Conservation (phyloP, 2,329 filamentous ascomycete genomes). For the Diplodia mutila region DNA sequence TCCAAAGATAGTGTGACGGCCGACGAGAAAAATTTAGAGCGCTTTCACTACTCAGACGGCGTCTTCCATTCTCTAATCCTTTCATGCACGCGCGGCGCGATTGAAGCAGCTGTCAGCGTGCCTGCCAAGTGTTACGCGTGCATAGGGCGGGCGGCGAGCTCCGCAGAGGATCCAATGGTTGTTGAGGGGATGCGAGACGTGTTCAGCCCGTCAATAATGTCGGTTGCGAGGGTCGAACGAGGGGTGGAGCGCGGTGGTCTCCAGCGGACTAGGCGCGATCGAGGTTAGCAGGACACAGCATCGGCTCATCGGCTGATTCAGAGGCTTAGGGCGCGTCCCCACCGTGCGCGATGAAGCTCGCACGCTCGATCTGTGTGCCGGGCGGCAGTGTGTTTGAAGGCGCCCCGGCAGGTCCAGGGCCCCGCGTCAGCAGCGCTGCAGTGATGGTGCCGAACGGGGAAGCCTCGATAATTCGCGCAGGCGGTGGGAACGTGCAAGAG, state of each 20-base stretch:
- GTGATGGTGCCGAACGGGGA: too few species aligned
- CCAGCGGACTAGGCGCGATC: slow-evolving; percentile 14
- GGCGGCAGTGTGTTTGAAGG: slow-evolving; percentile 12
- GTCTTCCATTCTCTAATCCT: not conserved
- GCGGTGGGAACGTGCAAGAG: not conserved
- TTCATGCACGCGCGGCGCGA: too few species aligned
- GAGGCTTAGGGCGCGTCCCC: not conserved
- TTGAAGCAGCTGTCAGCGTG: not conserved
- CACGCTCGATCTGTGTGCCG: not conserved
- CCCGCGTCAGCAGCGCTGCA: not conserved
- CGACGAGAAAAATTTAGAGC: slow-evolving; percentile 1
- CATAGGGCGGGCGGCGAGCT: not conserved
- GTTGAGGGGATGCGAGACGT: slow-evolving; percentile 1
- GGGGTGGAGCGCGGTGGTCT: slow-evolving; percentile 12
- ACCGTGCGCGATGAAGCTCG: not conserved
- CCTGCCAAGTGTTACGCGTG: slow-evolving; percentile 10
- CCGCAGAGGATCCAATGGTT: not conserved
- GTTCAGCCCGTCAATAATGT: not conserved
- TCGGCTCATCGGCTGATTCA: slow-evolving; percentile 21
- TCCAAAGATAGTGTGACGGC: slow-evolving; percentile 8
- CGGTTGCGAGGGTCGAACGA: slow-evolving; percentile 14
- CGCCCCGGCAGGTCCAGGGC: not conserved
- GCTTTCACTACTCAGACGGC: slow-evolving; percentile 4
- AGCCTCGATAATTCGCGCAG: not conserved
- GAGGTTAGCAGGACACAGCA: not conserved